These are phyloP conservation scores for Pyracantha coccinea DNA, from an alignment of 331 rosid species.

Conservation along the genomic window DNA sequence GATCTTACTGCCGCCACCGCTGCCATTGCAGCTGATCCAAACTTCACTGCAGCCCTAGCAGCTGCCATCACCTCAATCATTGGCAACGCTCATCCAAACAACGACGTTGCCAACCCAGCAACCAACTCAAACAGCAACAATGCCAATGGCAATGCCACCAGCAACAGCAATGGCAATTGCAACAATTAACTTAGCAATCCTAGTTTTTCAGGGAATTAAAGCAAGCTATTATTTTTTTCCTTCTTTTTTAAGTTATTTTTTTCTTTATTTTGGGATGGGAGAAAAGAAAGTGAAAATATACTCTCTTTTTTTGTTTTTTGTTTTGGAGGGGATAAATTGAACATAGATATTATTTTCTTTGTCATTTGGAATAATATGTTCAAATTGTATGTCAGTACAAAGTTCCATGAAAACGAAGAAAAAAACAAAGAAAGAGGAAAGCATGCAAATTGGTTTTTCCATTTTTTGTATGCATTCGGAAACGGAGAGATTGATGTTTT, in stretches of 20 bases:
- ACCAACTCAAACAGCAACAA: constrained; percentile 19
- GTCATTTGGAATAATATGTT: constrained; percentile 4
- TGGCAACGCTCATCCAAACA: constrained; percentile 42
- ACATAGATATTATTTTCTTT: constrained; percentile 1
- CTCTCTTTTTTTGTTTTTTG: not conserved
- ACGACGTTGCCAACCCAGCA: constrained; percentile 6
- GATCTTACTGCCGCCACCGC: constrained; percentile 42
- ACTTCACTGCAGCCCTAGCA: constrained; percentile 51
- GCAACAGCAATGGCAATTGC: constrained; percentile 18
- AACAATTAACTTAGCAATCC: constrained; percentile 15
- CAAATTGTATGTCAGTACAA: not conserved
- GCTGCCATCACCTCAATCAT: constrained; percentile 53
- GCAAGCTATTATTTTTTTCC: not conserved
- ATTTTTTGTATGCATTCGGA: constrained; percentile 8
- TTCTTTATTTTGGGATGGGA: not conserved
- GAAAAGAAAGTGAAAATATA: constrained; percentile 4
- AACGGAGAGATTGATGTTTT: not conserved
- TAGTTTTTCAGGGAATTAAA: constrained; percentile 17
- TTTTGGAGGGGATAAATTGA: not conserved
- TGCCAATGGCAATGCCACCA: constrained; percentile 18
- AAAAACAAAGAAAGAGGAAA: not conserved
- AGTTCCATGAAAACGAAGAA: not conserved
- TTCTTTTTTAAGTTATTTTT: not conserved
- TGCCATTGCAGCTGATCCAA: constrained; percentile 64
- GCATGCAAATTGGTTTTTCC: constrained; percentile 3